phyloP scores from a whole-genome alignment of 106 monocot genomes.

The Triglochin maritima region DNA sequence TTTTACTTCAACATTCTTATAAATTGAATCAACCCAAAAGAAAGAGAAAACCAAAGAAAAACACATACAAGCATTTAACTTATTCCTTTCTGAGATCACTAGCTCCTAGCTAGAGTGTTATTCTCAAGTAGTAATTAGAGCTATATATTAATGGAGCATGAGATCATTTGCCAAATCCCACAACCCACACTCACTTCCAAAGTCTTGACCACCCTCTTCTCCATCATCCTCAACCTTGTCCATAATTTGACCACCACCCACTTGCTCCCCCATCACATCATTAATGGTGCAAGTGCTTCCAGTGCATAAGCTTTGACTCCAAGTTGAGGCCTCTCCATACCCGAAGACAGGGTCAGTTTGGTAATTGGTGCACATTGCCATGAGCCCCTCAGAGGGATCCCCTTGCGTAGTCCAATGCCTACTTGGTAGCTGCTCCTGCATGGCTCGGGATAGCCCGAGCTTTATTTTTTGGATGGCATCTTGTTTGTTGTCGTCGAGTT shows the following conservation, averaged over 20 bases:
- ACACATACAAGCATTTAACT: too few species aligned
- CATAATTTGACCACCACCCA: slow-evolving; percentile 2
- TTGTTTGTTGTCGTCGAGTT: slow-evolving; percentile 9
- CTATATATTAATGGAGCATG: slow-evolving; percentile 29
- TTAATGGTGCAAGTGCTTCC: slow-evolving; percentile 38
- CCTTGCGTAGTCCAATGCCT: slow-evolving; percentile 13
- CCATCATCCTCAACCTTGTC: slow-evolving; percentile 21
- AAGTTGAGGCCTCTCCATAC: slow-evolving; percentile 32
- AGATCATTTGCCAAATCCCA: slow-evolving; percentile 94
- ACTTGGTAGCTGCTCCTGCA: slow-evolving; percentile 19
- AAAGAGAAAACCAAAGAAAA: too few species aligned
- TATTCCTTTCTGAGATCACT: too few species aligned
- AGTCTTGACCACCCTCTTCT: slow-evolving; percentile 23
- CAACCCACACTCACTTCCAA: slow-evolving; percentile 47
- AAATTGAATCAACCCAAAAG: too few species aligned
- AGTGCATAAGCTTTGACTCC: slow-evolving; percentile 46
- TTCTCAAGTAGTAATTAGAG: neutral
- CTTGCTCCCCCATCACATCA: slow-evolving; percentile 3
- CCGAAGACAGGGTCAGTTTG: slow-evolving; percentile 9
- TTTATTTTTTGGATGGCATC: slow-evolving; percentile 41
- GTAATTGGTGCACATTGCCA: slow-evolving; percentile 7
- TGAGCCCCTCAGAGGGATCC: slow-evolving; percentile 16
- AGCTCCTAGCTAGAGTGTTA: neutral
- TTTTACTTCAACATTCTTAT: too few species aligned
- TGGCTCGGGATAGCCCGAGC: slow-evolving; percentile 40